Base-by-base conservation (phyloP, 192 early-diverging fungal species). In the Phycomyces blakesleeanus region DNA sequence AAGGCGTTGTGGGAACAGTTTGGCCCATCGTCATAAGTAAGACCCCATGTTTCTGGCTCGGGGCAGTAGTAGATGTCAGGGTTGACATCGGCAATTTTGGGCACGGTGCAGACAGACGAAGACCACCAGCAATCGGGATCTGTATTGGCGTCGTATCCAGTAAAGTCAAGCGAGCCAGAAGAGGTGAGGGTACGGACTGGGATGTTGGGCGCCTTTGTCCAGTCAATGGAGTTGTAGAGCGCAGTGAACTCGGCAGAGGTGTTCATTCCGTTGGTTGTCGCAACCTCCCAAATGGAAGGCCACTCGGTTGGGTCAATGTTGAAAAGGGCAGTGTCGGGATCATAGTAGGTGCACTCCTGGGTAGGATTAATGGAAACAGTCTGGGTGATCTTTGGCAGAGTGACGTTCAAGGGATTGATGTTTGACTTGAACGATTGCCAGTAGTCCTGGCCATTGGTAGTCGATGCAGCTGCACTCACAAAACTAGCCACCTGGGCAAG, bases 21-120 rank as follows among this genome's bases (percentile, higher is more conserved):
- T 7, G 85, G 85, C 0, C 85, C 85, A 73, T 87, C 85, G 68
- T 87, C 85, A 61, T 82, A 87, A 6, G 82, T 81, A 24, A 87
- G 47, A 10, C 78, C 72, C 74, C 77, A 78, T 26, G 78, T 80
- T 61, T 80, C 74, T 25, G 67, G 47, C 16, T 65, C 49, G 0
- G 41, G 39, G 44, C 77, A 79, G 14, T 11, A n/a, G 22, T 56
- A 52, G 39, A 79, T 73, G 72, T 80, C 78, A 51, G 72, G 61
- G 15, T 67, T 53, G 50, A 67, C 51, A 61, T 44, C 58, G 22
- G 49, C 12, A 14, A 22, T 24, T 54, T 63, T 64, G 61, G 68
- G 68, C 12, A 59, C 61, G 4, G 77, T 63, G 47, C 77, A 79
- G 14, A 60, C 67, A 39, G 61, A 61, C 58, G 63, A 66, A 24